These are phyloP conservation scores for Salvia rosmarinus DNA, from an alignment of 257 asterid genomes.

Conservation along the genomic window DNA sequence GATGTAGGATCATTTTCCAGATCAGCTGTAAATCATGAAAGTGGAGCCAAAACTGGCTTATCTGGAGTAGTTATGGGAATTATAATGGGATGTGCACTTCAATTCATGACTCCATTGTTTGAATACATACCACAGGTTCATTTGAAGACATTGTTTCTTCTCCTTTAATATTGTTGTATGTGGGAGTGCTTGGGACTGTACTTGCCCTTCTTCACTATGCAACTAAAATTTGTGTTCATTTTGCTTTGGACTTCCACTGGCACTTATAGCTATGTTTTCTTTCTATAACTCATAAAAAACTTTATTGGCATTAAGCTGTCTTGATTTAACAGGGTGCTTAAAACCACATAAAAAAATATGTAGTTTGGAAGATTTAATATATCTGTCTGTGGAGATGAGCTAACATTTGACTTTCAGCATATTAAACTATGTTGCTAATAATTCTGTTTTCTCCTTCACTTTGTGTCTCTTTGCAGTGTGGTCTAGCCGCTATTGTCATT, in stretches of 20 bases:
- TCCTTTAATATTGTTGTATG: constrained; percentile 18
- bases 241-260: constrained; percentile 1
- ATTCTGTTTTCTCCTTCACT: constrained; percentile 25
- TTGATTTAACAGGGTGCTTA: constrained; percentile 19
- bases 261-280: constrained; percentile 18
- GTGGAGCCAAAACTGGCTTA: constrained; percentile 99
- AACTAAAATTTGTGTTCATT: constrained; percentile 17
- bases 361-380: constrained; percentile 27
- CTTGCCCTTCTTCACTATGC: constrained; percentile 23
- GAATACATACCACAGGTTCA: constrained; percentile 93
- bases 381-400: constrained; percentile 25
- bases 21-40: constrained; percentile 98
- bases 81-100: constrained; percentile 93
- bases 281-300: constrained; percentile 11
- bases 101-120: constrained; percentile 89
- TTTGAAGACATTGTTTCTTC: constrained; percentile 29
- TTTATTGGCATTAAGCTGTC: constrained; percentile 19
- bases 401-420: background rate
- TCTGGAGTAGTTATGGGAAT: constrained; percentile 94
- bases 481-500: constrained; percentile 93
- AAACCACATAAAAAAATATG: background rate
- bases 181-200: constrained; percentile 5
- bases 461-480: constrained; percentile 63
- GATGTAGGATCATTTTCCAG: constrained; percentile 93
- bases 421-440: constrained; percentile 21